A percentile compares a stretch with the other conserved stretches of the same genome.
Conservation (phyloP, 2,329 filamentous ascomycete species). For the Zymoseptoria passerinii region DNA sequence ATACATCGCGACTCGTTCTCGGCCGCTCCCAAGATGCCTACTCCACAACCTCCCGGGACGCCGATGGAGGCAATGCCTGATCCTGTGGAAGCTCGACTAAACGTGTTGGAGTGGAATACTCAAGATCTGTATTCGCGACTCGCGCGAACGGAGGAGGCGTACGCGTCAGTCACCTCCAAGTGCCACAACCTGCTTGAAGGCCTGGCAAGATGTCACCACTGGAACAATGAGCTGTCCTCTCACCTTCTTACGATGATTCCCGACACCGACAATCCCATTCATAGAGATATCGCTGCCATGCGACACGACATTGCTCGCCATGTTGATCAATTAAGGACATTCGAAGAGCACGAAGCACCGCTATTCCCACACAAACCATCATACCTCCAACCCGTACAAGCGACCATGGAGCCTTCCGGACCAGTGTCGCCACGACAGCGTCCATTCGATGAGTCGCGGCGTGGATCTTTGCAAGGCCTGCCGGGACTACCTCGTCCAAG, state of each 20-base stretch:
- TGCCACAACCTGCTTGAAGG: slow-evolving; percentile 77
- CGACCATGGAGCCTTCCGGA: slow-evolving; percentile 19
- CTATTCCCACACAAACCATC: slow-evolving; percentile 30
- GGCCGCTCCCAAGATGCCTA: slow-evolving; percentile 57
- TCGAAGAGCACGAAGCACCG: slow-evolving; percentile 57
- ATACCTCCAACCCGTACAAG: slow-evolving; percentile 31
- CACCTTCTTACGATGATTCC: slow-evolving; percentile 66
- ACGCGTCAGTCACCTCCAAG: slow-evolving; percentile 68
- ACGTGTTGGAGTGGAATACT: slow-evolving; percentile 68
- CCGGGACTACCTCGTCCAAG: slow-evolving; percentile 43
- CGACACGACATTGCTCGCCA: slow-evolving; percentile 56
- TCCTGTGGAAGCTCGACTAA: slow-evolving; percentile 64
- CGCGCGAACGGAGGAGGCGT: slow-evolving; percentile 73
- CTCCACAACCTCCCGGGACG: slow-evolving; percentile 60
- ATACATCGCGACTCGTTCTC: slow-evolving; percentile 88
- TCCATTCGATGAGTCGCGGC: slow-evolving; percentile 73
- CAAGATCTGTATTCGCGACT: slow-evolving; percentile 73
- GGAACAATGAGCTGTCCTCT: slow-evolving; percentile 77
- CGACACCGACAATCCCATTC: slow-evolving; percentile 64
- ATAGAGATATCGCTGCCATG: slow-evolving; percentile 61
- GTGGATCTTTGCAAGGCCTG: slow-evolving; percentile 58
- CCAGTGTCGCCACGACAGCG: slow-evolving; percentile 83
- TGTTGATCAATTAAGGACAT: slow-evolving; percentile 47
- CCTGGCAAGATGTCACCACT: slow-evolving; percentile 64
- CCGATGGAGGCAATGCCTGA: slow-evolving; percentile 59